Percentiles rank a stretch among this genome's conserved stretches.
Evolutionary conservation across 768 basidiomycete genomes (phyloP).

Genomic region (Leucosporidium yakuticum): DNA sequence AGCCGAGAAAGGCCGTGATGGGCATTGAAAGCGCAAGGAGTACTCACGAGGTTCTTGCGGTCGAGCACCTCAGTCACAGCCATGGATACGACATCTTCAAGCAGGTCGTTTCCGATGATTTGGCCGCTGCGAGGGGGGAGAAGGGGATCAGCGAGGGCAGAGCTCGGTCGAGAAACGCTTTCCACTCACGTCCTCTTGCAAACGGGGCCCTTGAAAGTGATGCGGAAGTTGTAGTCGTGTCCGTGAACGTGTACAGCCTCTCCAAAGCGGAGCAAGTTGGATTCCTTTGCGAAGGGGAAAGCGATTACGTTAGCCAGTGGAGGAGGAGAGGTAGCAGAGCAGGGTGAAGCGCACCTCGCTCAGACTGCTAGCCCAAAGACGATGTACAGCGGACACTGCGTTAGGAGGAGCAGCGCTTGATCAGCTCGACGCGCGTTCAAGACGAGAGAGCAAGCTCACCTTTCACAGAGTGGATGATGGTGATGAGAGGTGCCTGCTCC

Average conservation of each 20-base stretch:
- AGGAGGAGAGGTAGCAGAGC: too few relatives aligned
- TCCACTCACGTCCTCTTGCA: constrained; percentile 14
- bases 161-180: background rate
- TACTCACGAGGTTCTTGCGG: too few relatives aligned
- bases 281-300: background rate
- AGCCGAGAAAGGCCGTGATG: too few relatives aligned
- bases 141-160: background rate
- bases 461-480: background rate
- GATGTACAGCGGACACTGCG: constrained; percentile 19
- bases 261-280: constrained; percentile 8
- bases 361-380: background rate
- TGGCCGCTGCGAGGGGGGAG: constrained; percentile 6
- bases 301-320: too few relatives aligned
- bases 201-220: constrained; percentile 19
- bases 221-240: constrained; percentile 13
- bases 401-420: too few relatives aligned
- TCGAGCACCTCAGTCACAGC: constrained; percentile 4
- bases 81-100: constrained; percentile 16
- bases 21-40: background rate
- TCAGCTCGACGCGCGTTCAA: background rate
- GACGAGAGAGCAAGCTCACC: background rate
- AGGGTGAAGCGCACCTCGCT: background rate
- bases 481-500: constrained; percentile 1
- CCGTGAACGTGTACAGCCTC: constrained; percentile 8
- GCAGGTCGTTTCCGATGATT: background rate